A percentile compares a stretch with the other conserved stretches of the same genome.
phyloP scores from a whole-genome alignment of 805 yeast genomes.

The Saturnispora mendoncae region DNA sequence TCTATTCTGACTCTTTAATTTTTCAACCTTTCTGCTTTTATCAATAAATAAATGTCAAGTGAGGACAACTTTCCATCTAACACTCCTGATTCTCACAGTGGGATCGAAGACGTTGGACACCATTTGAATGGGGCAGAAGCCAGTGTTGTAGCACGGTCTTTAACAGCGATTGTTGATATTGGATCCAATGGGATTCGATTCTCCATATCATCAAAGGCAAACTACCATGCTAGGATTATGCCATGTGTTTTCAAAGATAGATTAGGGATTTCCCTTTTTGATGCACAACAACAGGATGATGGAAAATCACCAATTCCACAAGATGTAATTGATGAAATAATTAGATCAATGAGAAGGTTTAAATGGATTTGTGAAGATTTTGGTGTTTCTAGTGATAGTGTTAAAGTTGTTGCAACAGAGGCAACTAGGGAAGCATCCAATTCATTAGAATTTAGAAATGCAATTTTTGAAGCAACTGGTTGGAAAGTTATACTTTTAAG shows the following conservation, averaged over 20 bases:
- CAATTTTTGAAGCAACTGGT: slow-evolving; percentile 49
- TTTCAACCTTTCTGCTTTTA: not conserved
- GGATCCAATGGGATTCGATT: slow-evolving; percentile 72
- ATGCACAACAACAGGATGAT: slow-evolving; percentile 40
- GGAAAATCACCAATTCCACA: slow-evolving; percentile 46
- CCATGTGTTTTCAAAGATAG: slow-evolving; percentile 74
- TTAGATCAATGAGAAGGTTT: slow-evolving; percentile 58
- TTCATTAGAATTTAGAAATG: slow-evolving; percentile 47
- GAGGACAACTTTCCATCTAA: slow-evolving; percentile 24
- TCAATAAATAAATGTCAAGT: slow-evolving; percentile 20
- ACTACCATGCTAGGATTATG: slow-evolving; percentile 65
- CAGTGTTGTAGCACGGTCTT: slow-evolving; percentile 47
- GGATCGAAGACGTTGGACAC: slow-evolving; percentile 11
- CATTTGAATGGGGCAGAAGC: slow-evolving; percentile 35
- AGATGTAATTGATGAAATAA: slow-evolving; percentile 49
- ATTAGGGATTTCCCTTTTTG: slow-evolving; percentile 60
- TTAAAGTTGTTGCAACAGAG: slow-evolving; percentile 64
- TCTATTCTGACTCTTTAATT: not conserved
- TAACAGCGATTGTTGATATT: slow-evolving; percentile 63
- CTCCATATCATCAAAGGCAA: slow-evolving; percentile 59
- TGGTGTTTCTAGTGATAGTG: slow-evolving; percentile 54
- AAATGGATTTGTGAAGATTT: slow-evolving; percentile 63
- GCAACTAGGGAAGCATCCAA: slow-evolving; percentile 66
- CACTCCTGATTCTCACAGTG: slow-evolving; percentile 23
- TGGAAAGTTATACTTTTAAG: slow-evolving; percentile 57